Percentiles rank a stretch among this genome's conserved stretches.
Conservation (phyloP, 2,329 filamentous ascomycete species). For the Aurifilum marmelostoma region DNA sequence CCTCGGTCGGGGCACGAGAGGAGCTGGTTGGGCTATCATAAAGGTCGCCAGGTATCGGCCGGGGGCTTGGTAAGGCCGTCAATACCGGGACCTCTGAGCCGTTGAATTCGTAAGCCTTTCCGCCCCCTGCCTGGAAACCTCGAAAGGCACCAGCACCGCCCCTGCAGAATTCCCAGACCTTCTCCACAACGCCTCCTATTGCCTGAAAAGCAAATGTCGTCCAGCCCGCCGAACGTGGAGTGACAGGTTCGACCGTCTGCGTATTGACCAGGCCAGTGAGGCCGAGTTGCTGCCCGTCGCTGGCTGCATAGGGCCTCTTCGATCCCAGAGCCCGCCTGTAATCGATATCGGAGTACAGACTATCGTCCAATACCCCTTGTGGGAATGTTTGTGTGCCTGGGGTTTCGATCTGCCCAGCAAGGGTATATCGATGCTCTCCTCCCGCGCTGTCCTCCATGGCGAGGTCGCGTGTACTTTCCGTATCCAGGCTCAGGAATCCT, state of each 20-base stretch:
- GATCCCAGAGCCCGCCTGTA: slow-evolving; percentile 58
- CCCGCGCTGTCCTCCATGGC: slow-evolving; percentile 30
- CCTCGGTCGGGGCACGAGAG: slow-evolving; percentile 8
- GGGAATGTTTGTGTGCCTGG: slow-evolving; percentile 40
- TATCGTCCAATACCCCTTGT: slow-evolving; percentile 51
- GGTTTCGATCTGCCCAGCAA: slow-evolving; percentile 59
- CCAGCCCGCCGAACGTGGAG: slow-evolving; percentile 50
- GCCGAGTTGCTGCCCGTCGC: slow-evolving; percentile 40
- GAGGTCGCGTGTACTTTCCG: slow-evolving; percentile 36
- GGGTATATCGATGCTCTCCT: slow-evolving; percentile 46
- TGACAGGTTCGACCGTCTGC: slow-evolving; percentile 33
- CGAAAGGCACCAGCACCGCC: slow-evolving; percentile 70
- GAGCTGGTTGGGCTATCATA: slow-evolving; percentile 18
- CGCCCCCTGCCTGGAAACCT: slow-evolving; percentile 86
- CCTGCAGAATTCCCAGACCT: slow-evolving; percentile 84
- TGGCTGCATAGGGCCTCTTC: slow-evolving; percentile 44
- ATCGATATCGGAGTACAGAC: slow-evolving; percentile 60
- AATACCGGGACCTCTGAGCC: slow-evolving; percentile 27
- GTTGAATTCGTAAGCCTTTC: slow-evolving; percentile 67
- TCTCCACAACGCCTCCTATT: slow-evolving; percentile 71
- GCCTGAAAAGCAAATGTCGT: slow-evolving; percentile 62
- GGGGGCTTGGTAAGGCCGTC: neutral
- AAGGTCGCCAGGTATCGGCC: neutral
- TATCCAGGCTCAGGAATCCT: slow-evolving; percentile 33
- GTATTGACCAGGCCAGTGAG: slow-evolving; percentile 41